Evolutionary conservation across 2,329 filamentous ascomycete genomes (phyloP).

Genomic region (Cladophialophora yegresii): DNA sequence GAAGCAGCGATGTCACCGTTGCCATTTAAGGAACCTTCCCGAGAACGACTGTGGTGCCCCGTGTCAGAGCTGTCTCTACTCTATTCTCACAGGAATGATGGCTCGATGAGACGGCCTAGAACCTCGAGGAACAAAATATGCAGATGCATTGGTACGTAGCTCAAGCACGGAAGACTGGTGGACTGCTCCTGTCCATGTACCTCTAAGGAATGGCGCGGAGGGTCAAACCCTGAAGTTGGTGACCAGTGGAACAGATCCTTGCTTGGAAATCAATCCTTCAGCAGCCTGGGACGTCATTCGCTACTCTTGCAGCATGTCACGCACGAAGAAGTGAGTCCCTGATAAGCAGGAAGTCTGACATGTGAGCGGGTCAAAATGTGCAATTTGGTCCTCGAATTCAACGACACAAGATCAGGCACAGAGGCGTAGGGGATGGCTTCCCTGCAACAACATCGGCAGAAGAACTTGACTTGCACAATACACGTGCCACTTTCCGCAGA

Average conservation of each 20-base stretch:
- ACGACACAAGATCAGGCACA: neutral
- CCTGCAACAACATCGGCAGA: neutral
- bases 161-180: neutral
- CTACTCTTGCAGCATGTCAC: neutral
- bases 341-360: neutral
- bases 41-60: neutral
- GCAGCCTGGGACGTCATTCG: neutral
- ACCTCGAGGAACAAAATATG: neutral
- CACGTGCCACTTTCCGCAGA: neutral
- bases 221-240: neutral
- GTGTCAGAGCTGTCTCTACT: neutral
- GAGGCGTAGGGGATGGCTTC: neutral
- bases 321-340: neutral
- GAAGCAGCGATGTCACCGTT: neutral
- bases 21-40: neutral
- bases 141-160: neutral
- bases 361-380: neutral
- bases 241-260: neutral
- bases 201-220: neutral
- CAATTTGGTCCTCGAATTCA: neutral
- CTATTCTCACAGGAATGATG: neutral
- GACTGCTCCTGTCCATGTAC: neutral
- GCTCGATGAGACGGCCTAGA: neutral
- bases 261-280: constrained; percentile 14
- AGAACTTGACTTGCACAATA: neutral